Conservation (phyloP, 108 stramenopile genomes). For the Cyclotella baltica region DNA sequence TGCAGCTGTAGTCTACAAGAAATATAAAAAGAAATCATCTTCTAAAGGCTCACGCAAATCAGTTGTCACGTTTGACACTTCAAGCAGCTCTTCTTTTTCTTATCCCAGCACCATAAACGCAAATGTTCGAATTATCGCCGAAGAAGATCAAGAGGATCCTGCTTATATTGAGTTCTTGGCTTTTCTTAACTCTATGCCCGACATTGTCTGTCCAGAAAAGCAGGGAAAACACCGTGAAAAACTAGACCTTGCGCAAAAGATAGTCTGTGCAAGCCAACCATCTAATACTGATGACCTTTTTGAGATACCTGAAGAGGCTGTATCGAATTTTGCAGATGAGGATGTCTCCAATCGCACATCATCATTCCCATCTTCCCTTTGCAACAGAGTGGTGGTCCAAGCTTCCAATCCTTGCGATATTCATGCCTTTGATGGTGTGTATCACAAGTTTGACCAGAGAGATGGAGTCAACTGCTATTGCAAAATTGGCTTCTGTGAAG, state of each 20-base stretch:
- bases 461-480: constrained; percentile 17
- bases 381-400: not conserved
- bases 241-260: not conserved
- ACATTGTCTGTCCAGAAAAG: too few relatives aligned
- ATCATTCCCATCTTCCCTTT: not conserved
- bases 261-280: not conserved
- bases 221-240: too few relatives aligned
- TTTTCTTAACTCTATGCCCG: too few relatives aligned
- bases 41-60: too few relatives aligned
- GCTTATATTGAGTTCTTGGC: too few relatives aligned
- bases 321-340: not conserved
- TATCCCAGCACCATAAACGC: too few relatives aligned
- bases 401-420: not conserved
- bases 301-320: not conserved
- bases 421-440: constrained; percentile 8
- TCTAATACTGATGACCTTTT: not conserved
- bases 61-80: too few relatives aligned
- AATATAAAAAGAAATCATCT: too few relatives aligned
- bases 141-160: too few relatives aligned
- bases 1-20: too few relatives aligned
- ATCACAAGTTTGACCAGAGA: constrained; percentile 17
- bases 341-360: not conserved
- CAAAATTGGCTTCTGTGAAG: constrained; percentile 23
- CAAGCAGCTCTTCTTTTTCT: too few relatives aligned
- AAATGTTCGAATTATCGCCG: too few relatives aligned